These are phyloP conservation scores for Chlamydomonas applanata DNA, from an alignment of 139 green algal genomes.

Conservation along the genomic window DNA sequence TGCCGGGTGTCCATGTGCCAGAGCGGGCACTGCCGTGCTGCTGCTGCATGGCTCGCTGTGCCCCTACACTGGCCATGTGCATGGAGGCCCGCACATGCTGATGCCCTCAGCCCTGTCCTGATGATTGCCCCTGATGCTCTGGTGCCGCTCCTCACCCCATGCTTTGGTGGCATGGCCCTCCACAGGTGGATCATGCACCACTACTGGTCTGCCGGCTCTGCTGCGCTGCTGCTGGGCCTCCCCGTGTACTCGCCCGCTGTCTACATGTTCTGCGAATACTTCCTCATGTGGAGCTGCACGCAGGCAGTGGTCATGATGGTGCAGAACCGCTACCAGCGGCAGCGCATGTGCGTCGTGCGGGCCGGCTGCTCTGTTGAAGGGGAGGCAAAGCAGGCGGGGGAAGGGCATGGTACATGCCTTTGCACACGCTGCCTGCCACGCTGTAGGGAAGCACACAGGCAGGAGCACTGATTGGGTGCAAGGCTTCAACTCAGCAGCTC, in stretches of 20 bases:
- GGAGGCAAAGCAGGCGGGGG: no score
- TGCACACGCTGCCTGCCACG: no score
- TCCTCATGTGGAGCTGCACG: slow-evolving; percentile 56
- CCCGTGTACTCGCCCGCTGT: slow-evolving; percentile 74
- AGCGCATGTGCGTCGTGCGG: slow-evolving; percentile 70
- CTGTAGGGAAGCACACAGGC: no score
- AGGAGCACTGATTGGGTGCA: no score
- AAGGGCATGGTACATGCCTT: no score
- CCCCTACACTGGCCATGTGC: no score
- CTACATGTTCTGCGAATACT: slow-evolving; percentile 50
- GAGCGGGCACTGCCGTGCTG: no score
- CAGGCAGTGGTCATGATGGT: slow-evolving; percentile 54
- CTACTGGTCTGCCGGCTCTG: slow-evolving; percentile 78
- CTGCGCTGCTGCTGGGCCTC: slow-evolving; percentile 82
- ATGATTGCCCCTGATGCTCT: background rate
- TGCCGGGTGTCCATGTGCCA: no score
- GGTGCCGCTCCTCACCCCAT: background rate
- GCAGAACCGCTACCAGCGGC: slow-evolving; percentile 81
- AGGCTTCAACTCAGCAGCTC: no score
- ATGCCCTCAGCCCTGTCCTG: background rate
- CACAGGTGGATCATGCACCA: slow-evolving; percentile 89
- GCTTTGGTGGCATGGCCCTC: slow-evolving; percentile 8
- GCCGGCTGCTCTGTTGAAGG: background rate
- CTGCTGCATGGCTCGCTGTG: no score
- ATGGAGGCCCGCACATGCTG: no score